These are phyloP conservation scores for Ichthyophthirius multifiliis DNA, from an alignment of 169 alveolate species.

Conservation along the genomic window DNA sequence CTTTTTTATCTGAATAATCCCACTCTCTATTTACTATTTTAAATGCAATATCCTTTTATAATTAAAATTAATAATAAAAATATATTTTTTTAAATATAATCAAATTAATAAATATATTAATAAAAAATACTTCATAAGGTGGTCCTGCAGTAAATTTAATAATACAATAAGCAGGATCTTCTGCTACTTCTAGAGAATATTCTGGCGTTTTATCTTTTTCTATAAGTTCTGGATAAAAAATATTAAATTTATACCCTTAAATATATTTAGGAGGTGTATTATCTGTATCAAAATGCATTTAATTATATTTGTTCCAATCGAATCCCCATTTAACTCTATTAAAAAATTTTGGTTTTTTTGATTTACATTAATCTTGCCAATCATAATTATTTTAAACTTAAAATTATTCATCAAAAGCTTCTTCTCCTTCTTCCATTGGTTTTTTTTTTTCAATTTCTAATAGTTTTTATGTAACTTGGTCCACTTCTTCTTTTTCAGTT, in stretches of 20 bases:
- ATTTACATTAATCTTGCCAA: constrained; percentile 66
- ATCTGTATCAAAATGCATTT: constrained; percentile 95
- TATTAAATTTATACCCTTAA: constrained; percentile 96
- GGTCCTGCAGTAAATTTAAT: constrained; percentile 97
- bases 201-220: constrained; percentile 94
- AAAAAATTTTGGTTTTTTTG: constrained; percentile 91
- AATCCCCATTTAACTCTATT: constrained; percentile 93
- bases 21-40: constrained; percentile 96
- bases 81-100: background rate
- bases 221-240: constrained; percentile 94
- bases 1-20: constrained; percentile 91
- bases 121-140: constrained; percentile 86
- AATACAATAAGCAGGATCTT: constrained; percentile 82
- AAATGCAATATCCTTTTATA: constrained; percentile 96
- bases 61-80: background rate
- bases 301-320: constrained; percentile 97
- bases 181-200: constrained; percentile 81
- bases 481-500: background rate
- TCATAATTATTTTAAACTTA: constrained; percentile 53
- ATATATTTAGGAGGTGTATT: constrained; percentile 97
- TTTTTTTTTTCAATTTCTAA: background rate
- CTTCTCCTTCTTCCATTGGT: constrained; percentile 36
- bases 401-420: constrained; percentile 42
- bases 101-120: background rate
- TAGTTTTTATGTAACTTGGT: background rate